Base-by-base conservation (phyloP, 2,329 filamentous ascomycete species). In the Tolypocladium tundrense region DNA sequence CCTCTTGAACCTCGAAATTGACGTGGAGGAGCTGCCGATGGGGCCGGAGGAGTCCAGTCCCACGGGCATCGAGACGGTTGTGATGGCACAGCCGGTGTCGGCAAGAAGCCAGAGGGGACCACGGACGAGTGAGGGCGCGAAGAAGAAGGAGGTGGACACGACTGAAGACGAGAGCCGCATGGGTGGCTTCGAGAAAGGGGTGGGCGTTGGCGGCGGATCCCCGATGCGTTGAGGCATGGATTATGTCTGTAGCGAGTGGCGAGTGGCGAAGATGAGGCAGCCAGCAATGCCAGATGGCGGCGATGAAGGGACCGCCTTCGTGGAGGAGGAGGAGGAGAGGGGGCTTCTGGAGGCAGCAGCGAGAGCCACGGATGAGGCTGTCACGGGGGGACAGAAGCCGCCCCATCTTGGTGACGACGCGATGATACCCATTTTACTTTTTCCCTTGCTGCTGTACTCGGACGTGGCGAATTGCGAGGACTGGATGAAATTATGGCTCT, bases 11-110 rank as follows among this genome's bases (percentile, higher is more conserved):
- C 78, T 85, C 70, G 84, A 91, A 37, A 88, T 97, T 58, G 90
- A 96, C 71, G 74, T 95, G 4, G 90, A 96, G 43, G 77, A 79
- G n/a, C 72, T 97, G 67, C 92, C 92, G 0, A 94, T 91, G 85
- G 92, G 91, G 0, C 86, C 88, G 1, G 90, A 94, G 64, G 80
- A 86, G 60, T 78, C 83, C 57, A 82, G 80, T 21, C 87, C 86
- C 0, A 82, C 79, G 0, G 90, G 90, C 0, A 82, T 93, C 43
- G 92, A 97, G 76, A 97, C 92, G 4, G 83, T 97, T 1, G 79
- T 94, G 8, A 70, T 85, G 55, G 91, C 93, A 0, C 75, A 81
- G 58, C 84, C 88, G 48, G 84, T 96, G 71, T 77, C 76, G 7
- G 24, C 40, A 16, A 56, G 57, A 37, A 37, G 43, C 21, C 57